Evolutionary conservation across 305 asterid species (phyloP).

Genomic region (Plantago rigida): DNA sequence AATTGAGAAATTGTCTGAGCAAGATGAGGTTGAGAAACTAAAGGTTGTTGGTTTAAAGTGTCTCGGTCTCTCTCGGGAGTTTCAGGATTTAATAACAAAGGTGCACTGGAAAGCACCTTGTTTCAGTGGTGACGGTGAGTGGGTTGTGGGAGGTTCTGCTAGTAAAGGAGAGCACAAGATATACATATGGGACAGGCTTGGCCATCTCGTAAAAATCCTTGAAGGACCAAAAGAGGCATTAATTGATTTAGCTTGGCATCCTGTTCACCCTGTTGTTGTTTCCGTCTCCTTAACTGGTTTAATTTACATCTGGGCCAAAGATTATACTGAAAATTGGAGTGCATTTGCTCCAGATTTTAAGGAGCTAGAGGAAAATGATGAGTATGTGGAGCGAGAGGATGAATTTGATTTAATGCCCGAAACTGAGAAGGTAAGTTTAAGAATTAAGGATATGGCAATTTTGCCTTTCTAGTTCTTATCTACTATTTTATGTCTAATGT

Average conservation of each 20-base stretch:
- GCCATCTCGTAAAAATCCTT: slow-evolving; percentile 83
- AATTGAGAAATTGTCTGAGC: slow-evolving; percentile 31
- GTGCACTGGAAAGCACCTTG: slow-evolving; percentile 94
- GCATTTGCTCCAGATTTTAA: slow-evolving; percentile 92
- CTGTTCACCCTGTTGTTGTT: slow-evolving; percentile 69
- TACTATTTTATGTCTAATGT: slow-evolving; percentile 12
- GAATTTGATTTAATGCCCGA: slow-evolving; percentile 82
- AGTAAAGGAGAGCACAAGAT: slow-evolving; percentile 93
- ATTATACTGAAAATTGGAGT: slow-evolving; percentile 91
- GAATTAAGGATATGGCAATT: not conserved
- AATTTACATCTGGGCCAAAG: slow-evolving; percentile 91
- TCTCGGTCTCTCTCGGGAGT: slow-evolving; percentile 58
- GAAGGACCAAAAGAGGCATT: slow-evolving; percentile 92
- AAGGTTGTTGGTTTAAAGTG: slow-evolving; percentile 61
- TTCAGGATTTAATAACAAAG: slow-evolving; percentile 80
- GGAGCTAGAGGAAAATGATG: slow-evolving; percentile 91
- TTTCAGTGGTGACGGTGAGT: slow-evolving; percentile 91
- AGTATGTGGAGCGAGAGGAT: slow-evolving; percentile 83
- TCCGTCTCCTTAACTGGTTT: slow-evolving; percentile 79
- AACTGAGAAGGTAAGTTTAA: slow-evolving; percentile 47
- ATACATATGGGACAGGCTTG: slow-evolving; percentile 87
- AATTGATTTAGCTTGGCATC: slow-evolving; percentile 88
- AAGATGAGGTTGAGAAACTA: slow-evolving; percentile 50
- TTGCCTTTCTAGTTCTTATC: not conserved
- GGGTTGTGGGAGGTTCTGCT: slow-evolving; percentile 92